Conservation (phyloP, 257 asterid species). For the Osmanthus fragrans region DNA sequence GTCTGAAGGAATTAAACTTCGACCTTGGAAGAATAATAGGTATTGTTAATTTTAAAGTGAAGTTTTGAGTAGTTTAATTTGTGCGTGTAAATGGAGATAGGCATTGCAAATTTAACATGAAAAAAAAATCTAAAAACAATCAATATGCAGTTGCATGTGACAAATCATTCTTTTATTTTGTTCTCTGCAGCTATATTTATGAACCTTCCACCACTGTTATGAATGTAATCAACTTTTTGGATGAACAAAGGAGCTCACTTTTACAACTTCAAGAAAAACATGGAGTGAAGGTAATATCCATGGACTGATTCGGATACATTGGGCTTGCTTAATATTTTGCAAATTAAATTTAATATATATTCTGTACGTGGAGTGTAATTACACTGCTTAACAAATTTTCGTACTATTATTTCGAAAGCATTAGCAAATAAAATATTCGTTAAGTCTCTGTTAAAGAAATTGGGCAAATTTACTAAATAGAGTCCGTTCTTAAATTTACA, state of each 20-base stretch:
- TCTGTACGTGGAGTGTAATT: background rate
- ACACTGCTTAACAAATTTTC: background rate
- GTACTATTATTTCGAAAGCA: background rate
- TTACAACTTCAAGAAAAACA: constrained; percentile 87
- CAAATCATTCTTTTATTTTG: constrained; percentile 4
- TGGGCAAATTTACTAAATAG: background rate
- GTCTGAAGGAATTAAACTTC: constrained; percentile 93
- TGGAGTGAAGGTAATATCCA: constrained; percentile 65
- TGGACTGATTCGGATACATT: constrained; percentile 1
- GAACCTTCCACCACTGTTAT: constrained; percentile 85
- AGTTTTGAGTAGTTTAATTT: constrained; percentile 5
- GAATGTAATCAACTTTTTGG: constrained; percentile 60
- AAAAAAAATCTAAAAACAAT: constrained; percentile 5
- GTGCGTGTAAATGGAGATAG: background rate
- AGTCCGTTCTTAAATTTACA: background rate
- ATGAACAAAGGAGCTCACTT: constrained; percentile 72
- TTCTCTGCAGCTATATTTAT: constrained; percentile 66
- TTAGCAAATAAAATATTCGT: background rate
- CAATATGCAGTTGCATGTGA: background rate
- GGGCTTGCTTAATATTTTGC: background rate
- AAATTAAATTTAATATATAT: background rate
- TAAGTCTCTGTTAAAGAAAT: background rate
- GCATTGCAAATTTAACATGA: background rate
- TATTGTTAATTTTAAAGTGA: constrained; percentile 14
- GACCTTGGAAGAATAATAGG: constrained; percentile 91